Conservation (phyloP, 1,139 yeast species). For the Kodamaea derodonti region DNA sequence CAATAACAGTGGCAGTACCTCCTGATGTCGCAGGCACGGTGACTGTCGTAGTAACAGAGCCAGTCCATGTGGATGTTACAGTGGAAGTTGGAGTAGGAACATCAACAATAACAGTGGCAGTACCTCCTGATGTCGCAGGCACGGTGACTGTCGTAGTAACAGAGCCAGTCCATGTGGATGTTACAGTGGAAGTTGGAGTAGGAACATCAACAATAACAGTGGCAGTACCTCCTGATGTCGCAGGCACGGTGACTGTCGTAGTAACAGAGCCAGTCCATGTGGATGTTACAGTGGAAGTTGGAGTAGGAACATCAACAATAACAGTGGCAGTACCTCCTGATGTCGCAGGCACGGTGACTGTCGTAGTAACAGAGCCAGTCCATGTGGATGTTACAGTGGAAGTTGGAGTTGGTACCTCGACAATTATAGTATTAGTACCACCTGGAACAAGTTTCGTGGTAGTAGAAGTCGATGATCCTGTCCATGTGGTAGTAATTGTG, state of each 20-base stretch:
- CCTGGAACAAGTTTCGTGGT: conserved; percentile 13
- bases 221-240: conserved; percentile 13
- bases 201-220: conserved; percentile 16
- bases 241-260: conserved; percentile 4
- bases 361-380: conserved; percentile 7
- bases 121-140: conserved; percentile 10
- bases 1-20: conserved; percentile 2
- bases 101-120: conserved; percentile 15
- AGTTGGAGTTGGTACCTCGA: conserved; percentile 1
- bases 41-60: conserved; percentile 11
- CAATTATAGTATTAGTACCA: conserved; percentile 3
- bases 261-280: conserved; percentile 6
- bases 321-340: conserved; percentile 2
- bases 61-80: conserved; percentile 8
- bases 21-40: conserved; percentile 4
- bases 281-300: conserved; percentile 3
- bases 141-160: conserved; percentile 4
- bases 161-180: conserved; percentile 7
- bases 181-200: conserved; percentile 9
- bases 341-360: conserved; percentile 2
- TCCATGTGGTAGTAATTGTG: conserved; percentile 14
- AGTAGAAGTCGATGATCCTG: conserved; percentile 3
- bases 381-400: conserved; percentile 13
- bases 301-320: conserved; percentile 9
- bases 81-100: conserved; percentile 15